Base-by-base conservation (phyloP, 2,329 filamentous ascomycete genomes). In the Bipolaris oryzae region DNA sequence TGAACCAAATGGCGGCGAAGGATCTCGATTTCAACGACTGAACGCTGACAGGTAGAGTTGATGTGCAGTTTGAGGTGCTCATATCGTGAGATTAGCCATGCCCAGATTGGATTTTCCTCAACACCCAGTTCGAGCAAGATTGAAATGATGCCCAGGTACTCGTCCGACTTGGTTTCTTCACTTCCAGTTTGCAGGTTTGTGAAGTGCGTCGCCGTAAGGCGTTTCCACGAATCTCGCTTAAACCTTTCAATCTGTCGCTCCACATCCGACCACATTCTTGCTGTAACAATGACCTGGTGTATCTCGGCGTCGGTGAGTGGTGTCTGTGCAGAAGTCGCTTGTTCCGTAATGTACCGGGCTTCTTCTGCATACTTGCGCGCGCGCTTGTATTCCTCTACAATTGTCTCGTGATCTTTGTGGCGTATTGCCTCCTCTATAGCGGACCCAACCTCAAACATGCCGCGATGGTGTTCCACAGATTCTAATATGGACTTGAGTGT, bases 81-180 rank as follows among this genome's bases (percentile, higher is more conserved):
- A 71, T 93, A 96, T 43, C 91, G 88, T 70, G 92, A 96, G 53
- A 94, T 81, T 23, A 99, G 85, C 93, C 95, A 99, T 10, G 96
- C 85, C 91, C 91, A 96, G 60, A 99, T 96, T 1, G 95, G 95
- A 68, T 96, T 99, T 57, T 98, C 92, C 9, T 96, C 90, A 2
- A 96, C 92, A 6, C 95, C 96, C 18, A 99, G 81, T 75, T 99
- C 94, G n/a, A 99, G 80, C 50, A 99, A 82, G 34, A 97, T 82
- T 20, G 87, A 84, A 52, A 99, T 98, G 45, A 97, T 82, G 72
- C 96, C 92, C 86, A 97, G 92, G 69, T 97, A 90, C 73, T 96
- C 92, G 70, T 94, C 91, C 5, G 85, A 81, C 37, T 88, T 81
- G 3, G 77, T 78, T 2, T 77, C 76, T 74, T 83, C 83, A 48